Base-by-base conservation (phyloP, 345 rosid genomes). In the Draba incana region DNA sequence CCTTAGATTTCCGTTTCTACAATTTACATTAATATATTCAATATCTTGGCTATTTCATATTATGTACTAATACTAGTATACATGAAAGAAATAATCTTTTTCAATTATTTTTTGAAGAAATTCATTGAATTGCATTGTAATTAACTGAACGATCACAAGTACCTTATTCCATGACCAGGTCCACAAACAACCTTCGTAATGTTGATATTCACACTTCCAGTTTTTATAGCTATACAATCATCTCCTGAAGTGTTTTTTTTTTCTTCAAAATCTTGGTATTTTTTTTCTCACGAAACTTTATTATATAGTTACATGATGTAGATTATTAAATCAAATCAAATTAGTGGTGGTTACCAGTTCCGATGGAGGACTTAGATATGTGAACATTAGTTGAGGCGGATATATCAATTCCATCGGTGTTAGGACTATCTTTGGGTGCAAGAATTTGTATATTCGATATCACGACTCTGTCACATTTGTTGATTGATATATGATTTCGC, bases 361-460 rank as follows among this genome's bases (percentile, higher is more conserved):
- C 77, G 2, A 87, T 71, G 10, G 54, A 45, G 9, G 39, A 35
- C 38, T 4, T 6, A 7, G 78, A 46, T 38, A 87, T 74, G 2
- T 71, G 7, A 8, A 87, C 47, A 28, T 66, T 2, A 46, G 33
- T 69, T 4, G 92, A 80, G 35, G 1, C 6, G 2, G 64, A 23
- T 16, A 84, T 63, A 41, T 86, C 48, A 43, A 84, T 80, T n/a
- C 92, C 92, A 20, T 86, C 92, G 0, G 92, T 86, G 60, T 86
- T 84, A 6, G 92, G 86, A 62, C 87, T 86, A 5, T 54, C 60
- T 1, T 31, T 57, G 0, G 89, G 87, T 15, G 88, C 86, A 31
- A 5, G 2, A 4, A 86, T 75, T 0, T 58, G 55, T 8, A 82
- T 70, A 8, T 81, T 42, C 20, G 85, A 65, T 14, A 87, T 50